Evolutionary conservation across 148 eudicot species (phyloP).

Genomic region (Vaccinium darrowii): DNA sequence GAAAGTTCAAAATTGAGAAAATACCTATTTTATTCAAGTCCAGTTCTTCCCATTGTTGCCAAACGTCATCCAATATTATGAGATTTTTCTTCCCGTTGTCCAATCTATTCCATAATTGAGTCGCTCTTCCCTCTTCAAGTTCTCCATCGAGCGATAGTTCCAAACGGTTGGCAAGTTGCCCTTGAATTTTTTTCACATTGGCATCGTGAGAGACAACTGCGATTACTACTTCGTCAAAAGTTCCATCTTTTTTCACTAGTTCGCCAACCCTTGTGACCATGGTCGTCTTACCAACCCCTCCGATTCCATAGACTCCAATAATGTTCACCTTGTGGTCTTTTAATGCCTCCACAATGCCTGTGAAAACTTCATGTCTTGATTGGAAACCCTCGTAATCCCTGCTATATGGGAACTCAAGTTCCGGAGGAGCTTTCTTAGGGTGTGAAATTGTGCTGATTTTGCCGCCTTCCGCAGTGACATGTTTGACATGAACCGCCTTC

Average conservation of each 20-base stretch:
- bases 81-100: neutral
- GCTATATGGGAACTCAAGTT: too few species aligned
- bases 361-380: neutral
- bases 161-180: neutral
- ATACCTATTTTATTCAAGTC: neutral
- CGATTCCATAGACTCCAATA: neutral
- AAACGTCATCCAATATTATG: neutral
- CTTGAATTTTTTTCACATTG: neutral
- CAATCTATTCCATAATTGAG: neutral
- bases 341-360: neutral
- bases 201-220: neutral
- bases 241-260: neutral
- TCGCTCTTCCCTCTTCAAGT: neutral
- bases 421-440: too few species aligned
- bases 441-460: too few species aligned
- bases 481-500: too few species aligned
- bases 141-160: neutral
- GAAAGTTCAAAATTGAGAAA: neutral
- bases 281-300: slow-evolving; percentile 8
- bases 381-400: neutral
- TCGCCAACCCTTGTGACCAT: neutral
- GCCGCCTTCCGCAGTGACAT: too few species aligned
- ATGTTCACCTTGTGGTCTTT: neutral
- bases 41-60: neutral
- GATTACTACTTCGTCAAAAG: neutral